Conservation (phyloP, 2,329 filamentous ascomycete species). For the Dactylellina cionopaga region DNA sequence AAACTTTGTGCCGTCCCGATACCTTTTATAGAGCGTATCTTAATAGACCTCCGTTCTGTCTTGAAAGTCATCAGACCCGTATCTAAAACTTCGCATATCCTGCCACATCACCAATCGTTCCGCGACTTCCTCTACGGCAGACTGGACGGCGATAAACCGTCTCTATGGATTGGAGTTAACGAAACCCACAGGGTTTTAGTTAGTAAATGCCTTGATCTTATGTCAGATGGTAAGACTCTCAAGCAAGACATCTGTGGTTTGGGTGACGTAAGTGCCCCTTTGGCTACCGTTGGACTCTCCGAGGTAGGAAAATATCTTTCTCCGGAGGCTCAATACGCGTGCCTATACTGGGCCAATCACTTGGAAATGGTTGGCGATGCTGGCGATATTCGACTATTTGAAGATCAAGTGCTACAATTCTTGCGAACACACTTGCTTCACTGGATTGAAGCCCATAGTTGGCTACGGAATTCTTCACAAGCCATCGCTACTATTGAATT, state of each 20-base stretch:
- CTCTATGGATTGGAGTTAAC: not conserved
- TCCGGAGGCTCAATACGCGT: constrained; percentile 7
- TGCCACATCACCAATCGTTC: not conserved
- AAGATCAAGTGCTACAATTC: constrained; percentile 58
- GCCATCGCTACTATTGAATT: not conserved
- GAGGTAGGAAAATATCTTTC: not conserved
- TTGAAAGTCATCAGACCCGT: too few relatives aligned
- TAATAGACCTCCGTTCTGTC: too few relatives aligned
- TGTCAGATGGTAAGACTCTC: not conserved
- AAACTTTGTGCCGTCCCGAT: too few relatives aligned
- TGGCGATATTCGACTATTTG: too few relatives aligned
- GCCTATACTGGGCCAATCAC: constrained; percentile 12
- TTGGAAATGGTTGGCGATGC: not conserved
- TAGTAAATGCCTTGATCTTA: not conserved
- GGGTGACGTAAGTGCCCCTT: not conserved
- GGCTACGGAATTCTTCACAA: constrained; percentile 54
- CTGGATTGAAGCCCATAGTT: constrained; percentile 60
- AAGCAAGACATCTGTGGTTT: not conserved
- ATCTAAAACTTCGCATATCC: too few relatives aligned
- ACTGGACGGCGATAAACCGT: not conserved
- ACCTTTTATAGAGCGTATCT: too few relatives aligned
- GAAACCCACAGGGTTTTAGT: not conserved
- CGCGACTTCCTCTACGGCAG: not conserved
- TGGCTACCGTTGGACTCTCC: not conserved
- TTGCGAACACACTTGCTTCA: constrained; percentile 59